phyloP scores from a whole-genome alignment of 495 filamentous ascomycete species.

The Penicillium crystallinum region DNA sequence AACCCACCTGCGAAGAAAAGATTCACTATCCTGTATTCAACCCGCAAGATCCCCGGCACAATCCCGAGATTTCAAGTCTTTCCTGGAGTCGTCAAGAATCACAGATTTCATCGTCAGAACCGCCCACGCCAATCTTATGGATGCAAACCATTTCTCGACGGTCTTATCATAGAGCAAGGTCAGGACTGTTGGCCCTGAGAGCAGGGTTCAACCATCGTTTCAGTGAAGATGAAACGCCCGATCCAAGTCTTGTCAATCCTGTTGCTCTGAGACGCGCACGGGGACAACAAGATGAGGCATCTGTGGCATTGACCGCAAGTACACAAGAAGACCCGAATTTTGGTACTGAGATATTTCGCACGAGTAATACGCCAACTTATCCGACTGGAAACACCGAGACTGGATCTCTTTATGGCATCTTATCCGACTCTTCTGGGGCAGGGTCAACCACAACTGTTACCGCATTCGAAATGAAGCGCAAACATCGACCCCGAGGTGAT shows the following conservation, averaged over 20 bases:
- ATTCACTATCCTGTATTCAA: constrained; percentile 36
- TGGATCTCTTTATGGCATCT: background rate
- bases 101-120: constrained; percentile 7
- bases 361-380: constrained; percentile 8
- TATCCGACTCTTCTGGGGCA: background rate
- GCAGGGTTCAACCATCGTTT: constrained; percentile 24
- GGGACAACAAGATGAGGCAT: background rate
- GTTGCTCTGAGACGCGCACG: background rate
- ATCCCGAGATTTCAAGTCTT: constrained; percentile 12
- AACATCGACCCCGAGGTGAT: background rate
- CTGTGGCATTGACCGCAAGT: constrained; percentile 15
- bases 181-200: constrained; percentile 28
- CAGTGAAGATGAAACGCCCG: background rate
- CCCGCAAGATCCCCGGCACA: constrained; percentile 33
- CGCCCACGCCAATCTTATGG: constrained; percentile 19
- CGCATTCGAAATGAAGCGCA: background rate
- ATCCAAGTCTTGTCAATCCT: background rate
- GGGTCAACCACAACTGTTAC: background rate
- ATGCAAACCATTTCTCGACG: constrained; percentile 25
- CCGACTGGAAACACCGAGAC: background rate
- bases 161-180: constrained; percentile 32
- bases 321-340: constrained; percentile 33
- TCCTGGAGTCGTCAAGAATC: constrained; percentile 8
- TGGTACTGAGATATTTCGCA: constrained; percentile 30
- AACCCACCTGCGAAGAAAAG: constrained; percentile 28